Evolutionary conservation across 108 stramenopile genomes (phyloP), one percentile per base, ranked within the genome.

Genomic region (Skeletonema menzelii): DNA sequence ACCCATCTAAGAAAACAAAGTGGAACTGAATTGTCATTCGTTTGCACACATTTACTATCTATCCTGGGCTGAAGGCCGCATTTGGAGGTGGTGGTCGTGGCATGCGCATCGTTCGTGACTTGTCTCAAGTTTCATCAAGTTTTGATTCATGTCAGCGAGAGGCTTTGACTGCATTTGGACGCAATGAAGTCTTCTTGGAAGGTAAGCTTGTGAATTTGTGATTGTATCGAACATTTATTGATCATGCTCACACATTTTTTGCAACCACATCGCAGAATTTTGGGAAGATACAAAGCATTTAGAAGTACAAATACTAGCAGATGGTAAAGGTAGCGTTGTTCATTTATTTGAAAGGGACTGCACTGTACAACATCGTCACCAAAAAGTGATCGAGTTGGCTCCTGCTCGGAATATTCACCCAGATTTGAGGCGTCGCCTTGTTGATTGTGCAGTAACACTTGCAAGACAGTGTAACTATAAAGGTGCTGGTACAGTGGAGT

Each of bases 301-400:
- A 38, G 98, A 99, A 76, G 92, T 99, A 5, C 98, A 99, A 84
- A 90, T 99, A 17, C 73, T 98, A 27, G 90, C 84, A 26, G 67
- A 96, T 85, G 85, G 91, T 28, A 27, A 34, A 34, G 72, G 75
- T 2, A 72, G 74, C 40, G 92, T 82, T 12, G 95, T 97, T 7
- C 93, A 98, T 69, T 90, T 99, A 28, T 87, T 74, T 42, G 98
- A 98, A 77, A 82, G 98, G 12, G 98, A 99, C 82, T 99, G 98
- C 84, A 91, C 90, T 34, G 87, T 98, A n/a, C 98, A 99, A 82
- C 85, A 97, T 47, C 86, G 98, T 31, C 97, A 98, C 74, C 98
- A 99, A 83, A 99, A 99, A 71, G 89, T 99, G 40, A 84, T 99
- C 26, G 97, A 99, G 70, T 94, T 97, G 72, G 97, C 97, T 8